Conservation (phyloP, 108 stramenopile genomes). For the Tribonema minus region DNA sequence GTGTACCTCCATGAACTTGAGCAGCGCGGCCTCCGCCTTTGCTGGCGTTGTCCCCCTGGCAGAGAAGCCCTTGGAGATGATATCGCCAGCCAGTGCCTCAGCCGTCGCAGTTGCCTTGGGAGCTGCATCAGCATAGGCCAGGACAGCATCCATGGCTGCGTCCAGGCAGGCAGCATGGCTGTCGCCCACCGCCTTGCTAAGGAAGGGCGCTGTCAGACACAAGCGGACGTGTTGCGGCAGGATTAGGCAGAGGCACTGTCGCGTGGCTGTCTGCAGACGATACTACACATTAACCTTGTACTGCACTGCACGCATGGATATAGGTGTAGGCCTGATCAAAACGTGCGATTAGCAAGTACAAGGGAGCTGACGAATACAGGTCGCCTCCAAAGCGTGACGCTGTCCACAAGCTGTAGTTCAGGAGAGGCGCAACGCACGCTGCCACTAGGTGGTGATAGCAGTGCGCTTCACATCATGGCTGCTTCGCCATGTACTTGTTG, state of each 20-base stretch:
- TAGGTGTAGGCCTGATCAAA: background rate
- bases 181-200: slow-evolving; percentile 19
- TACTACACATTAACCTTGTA: background rate
- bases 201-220: slow-evolving; percentile 5
- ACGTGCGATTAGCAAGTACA: background rate
- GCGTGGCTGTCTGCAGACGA: background rate
- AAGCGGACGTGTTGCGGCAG: background rate
- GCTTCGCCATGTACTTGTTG: too few relatives aligned
- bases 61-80: slow-evolving; percentile 28
- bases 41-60: slow-evolving; percentile 2
- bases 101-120: slow-evolving; percentile 4
- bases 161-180: slow-evolving; percentile 25
- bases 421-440: too few relatives aligned
- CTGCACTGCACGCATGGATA: background rate
- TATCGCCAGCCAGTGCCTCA: background rate
- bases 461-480: too few relatives aligned
- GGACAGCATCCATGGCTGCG: slow-evolving; percentile 16
- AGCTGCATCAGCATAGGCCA: slow-evolving; percentile 17
- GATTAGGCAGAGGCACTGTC: background rate
- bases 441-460: too few relatives aligned
- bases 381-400: background rate
- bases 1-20: slow-evolving; percentile 49
- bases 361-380: background rate
- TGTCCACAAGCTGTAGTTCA: too few relatives aligned
- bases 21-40: slow-evolving; percentile 14